Evolutionary conservation across 768 basidiomycete species (phyloP), one percentile per base, ranked within the genome.

Genomic region (Terana coerulea): DNA sequence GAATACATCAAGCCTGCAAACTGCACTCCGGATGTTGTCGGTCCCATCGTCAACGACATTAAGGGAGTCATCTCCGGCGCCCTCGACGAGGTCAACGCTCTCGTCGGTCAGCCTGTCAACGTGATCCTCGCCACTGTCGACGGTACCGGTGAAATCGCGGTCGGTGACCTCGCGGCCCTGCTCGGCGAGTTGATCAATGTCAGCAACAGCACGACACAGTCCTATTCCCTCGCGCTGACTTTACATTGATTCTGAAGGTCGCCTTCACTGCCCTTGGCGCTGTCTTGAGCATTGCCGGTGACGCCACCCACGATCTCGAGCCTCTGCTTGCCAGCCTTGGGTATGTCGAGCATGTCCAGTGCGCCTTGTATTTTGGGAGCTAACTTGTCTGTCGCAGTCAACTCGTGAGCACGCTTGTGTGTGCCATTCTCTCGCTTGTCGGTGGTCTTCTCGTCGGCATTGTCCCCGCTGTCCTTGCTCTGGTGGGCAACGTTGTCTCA

Each of bases 121-220:
- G 49, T 58, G 5, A 63, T 73, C 49, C 51, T 70, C 49, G 58
- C 57, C 5, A 29, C 59, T 19, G 57, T 57, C 24, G 49, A 58
- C 1, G 64, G 58, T n/a, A 52, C 52, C 7, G 62, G 44, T 7
- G 14, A 40, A 26, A 29, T 67, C 58, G 62, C 64, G 5, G 64
- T 69, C 17, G 17, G 51, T 2, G 54, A 59, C 3, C 45, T 73
- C 28, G 63, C 61, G 2, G 3, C 35, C 26, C 30, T 65, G 25
- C 41, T 72, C 45, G 59, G 49, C 19, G 43, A 5, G 17, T 49
- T 61, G n/a, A 11, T 69, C 3, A 46, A 31, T 15, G 65, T 69
- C 28, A 58, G 2, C 24, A n/a, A n/a, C 3, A n/a, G n/a, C n/a
- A n/a, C n/a, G n/a, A n/a, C n/a, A n/a, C n/a, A n/a, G n/a, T n/a